phyloP scores from a whole-genome alignment of 2,329 filamentous ascomycete species.

The Stemphylium beticola region DNA sequence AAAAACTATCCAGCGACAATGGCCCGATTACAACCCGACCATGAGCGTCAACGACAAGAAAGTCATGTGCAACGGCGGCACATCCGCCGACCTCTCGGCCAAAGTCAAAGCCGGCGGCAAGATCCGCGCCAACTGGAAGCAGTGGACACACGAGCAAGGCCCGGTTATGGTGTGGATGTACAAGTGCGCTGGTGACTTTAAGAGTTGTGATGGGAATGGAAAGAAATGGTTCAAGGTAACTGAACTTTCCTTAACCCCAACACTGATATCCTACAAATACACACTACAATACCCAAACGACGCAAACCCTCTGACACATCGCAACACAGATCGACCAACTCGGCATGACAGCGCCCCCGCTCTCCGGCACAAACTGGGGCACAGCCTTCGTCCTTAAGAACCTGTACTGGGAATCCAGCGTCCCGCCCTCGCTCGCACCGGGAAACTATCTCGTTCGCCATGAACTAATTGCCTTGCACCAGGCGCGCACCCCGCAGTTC shows the following conservation, averaged over 20 bases:
- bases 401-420: slow-evolving; percentile 60
- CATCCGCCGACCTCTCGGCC: slow-evolving; percentile 51
- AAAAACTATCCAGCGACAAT: slow-evolving; percentile 64
- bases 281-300: background rate
- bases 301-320: background rate
- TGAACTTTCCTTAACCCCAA: background rate
- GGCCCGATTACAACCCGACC: slow-evolving; percentile 64
- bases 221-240: slow-evolving; percentile 63
- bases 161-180: slow-evolving; percentile 64
- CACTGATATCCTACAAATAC: background rate
- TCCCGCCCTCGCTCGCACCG: slow-evolving; percentile 55
- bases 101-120: slow-evolving; percentile 57
- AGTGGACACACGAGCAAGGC: slow-evolving; percentile 66
- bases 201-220: slow-evolving; percentile 58
- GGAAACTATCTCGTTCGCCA: slow-evolving; percentile 54
- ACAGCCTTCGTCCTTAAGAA: slow-evolving; percentile 56
- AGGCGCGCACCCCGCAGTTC: slow-evolving; percentile 59
- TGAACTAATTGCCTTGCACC: slow-evolving; percentile 63
- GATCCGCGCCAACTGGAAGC: slow-evolving; percentile 61
- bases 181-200: slow-evolving; percentile 58
- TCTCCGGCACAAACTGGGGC: slow-evolving; percentile 58
- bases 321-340: slow-evolving; percentile 54
- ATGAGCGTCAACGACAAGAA: slow-evolving; percentile 56
- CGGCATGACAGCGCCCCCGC: slow-evolving; percentile 55
- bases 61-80: slow-evolving; percentile 63